Evolutionary conservation across 2,329 filamentous ascomycete species (phyloP).

Genomic region (Colletotrichum tabaci): DNA sequence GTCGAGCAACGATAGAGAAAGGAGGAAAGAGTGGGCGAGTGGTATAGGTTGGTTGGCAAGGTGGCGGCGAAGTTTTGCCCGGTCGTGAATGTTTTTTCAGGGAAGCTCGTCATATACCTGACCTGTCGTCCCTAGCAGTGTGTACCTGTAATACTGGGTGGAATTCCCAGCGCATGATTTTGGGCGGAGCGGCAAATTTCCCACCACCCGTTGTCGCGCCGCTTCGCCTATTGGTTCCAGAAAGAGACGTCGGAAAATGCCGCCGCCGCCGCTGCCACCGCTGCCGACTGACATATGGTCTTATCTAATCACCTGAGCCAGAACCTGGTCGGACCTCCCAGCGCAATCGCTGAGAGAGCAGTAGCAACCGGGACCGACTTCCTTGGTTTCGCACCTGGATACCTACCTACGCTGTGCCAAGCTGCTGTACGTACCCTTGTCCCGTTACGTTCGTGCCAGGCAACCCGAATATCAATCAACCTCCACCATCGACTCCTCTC

Average conservation of each 20-base stretch:
- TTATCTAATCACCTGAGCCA: conserved; percentile 48
- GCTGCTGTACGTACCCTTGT: conserved; percentile 36
- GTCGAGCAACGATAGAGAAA: conserved; percentile 44
- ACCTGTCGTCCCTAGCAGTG: not conserved
- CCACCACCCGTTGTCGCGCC: conserved; percentile 45
- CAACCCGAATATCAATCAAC: conserved; percentile 30
- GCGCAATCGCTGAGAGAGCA: conserved; percentile 28
- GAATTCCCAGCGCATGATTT: conserved; percentile 48
- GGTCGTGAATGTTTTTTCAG: conserved; percentile 39
- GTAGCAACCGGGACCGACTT: conserved; percentile 6
- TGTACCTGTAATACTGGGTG: not conserved
- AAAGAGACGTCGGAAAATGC: conserved; percentile 45
- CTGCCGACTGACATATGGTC: conserved; percentile 1
- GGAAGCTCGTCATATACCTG: conserved; percentile 29
- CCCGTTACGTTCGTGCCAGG: conserved; percentile 38
- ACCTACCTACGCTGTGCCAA: conserved; percentile 33
- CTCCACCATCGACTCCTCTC: conserved; percentile 31
- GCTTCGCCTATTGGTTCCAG: conserved; percentile 49
- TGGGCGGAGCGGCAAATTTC: conserved; percentile 49
- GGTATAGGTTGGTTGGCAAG: conserved; percentile 5
- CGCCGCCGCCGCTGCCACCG: not conserved
- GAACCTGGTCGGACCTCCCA: conserved; percentile 16
- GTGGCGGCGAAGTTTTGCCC: conserved; percentile 34
- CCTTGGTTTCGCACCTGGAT: conserved; percentile 18
- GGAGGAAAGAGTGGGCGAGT: not conserved